Evolutionary conservation across 768 basidiomycete species (phyloP), one percentile per base, ranked within the genome.

Genomic region (Coprinopsis marcescibilis): DNA sequence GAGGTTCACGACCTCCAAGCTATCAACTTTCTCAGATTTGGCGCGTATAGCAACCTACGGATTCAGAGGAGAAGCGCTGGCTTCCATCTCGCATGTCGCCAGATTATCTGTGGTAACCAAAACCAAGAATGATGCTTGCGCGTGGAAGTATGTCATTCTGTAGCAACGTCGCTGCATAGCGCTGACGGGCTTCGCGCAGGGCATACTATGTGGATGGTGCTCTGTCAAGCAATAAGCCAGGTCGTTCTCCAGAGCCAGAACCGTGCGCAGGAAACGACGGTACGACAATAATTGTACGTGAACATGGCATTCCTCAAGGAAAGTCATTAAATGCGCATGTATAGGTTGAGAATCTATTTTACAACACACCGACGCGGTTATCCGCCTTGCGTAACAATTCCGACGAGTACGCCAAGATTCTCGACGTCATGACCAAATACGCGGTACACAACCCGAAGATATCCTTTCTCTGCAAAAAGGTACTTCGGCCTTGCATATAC

Each of bases 181-280:
- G 39, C 13, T 51, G 17, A n/a, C 11, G 49, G n/a, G n/a, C n/a
- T n/a, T 23, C 51, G 26, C 30, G 13, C 47, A 97, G 94, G 65
- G 89, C 91, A 2, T 70, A 71, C 43, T 99, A 95, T 62, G 65
- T 75, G 3, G 86, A 97, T 60, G 92, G 96, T 0, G 65, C 64
- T 4, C 71, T 97, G 27, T 71, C 80, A 2, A 77, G 84, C 11
- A 62, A 77, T 0, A 92, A 89, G 59, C 74, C 82, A 10, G 88
- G 87, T 1, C 76, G 80, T 41, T 75, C 74, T 1, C 60, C 78
- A 0, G 87, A 93, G 37, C 90, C 94, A 0, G 89, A 88, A 56
- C 85, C 95, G 12, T 86, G 83, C 52, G 95, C 96, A 14, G 93
- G 93, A 4, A 96, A 94, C 56, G 89, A 96, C 46, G 96, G 96